phyloP scores from a whole-genome alignment of 805 yeast genomes.

The Starmerella sp. region DNA sequence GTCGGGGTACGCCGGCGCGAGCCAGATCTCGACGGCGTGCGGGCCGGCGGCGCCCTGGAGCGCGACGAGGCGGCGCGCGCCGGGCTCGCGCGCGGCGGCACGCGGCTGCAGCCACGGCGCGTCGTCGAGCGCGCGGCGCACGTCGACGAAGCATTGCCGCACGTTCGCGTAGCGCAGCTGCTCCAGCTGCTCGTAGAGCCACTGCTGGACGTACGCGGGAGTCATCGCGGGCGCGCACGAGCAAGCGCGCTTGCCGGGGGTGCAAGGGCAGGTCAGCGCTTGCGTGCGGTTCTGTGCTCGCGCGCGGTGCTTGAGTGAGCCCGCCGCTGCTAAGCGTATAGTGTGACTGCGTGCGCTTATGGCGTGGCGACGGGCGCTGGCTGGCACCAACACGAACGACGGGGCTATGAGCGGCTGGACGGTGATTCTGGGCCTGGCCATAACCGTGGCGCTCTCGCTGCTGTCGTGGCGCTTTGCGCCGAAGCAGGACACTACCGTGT shows the following conservation, averaged over 20 bases:
- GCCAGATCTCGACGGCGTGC: neutral
- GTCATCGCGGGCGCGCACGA: neutral
- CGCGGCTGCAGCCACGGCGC: conserved; percentile 51
- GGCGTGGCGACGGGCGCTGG: neutral
- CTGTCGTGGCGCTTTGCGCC: conserved; percentile 81
- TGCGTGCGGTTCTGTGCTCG: no score
- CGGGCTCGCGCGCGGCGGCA: conserved; percentile 48
- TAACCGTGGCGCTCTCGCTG: conserved; percentile 48
- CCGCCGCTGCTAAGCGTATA: no score
- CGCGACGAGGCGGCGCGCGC: conserved; percentile 26
- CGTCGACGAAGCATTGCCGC: conserved; percentile 52
- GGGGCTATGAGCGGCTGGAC: conserved; percentile 46
- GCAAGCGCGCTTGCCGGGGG: no score
- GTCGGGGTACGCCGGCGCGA: neutral
- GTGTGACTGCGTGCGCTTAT: neutral
- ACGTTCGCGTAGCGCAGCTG: conserved; percentile 48
- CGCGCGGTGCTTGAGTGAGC: no score
- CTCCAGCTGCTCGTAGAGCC: conserved; percentile 48
- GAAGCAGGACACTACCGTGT: conserved; percentile 50
- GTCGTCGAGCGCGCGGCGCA: conserved; percentile 41
- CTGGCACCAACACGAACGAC: neutral
- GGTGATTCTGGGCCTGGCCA: conserved; percentile 52
- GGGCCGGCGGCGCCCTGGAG: neutral
- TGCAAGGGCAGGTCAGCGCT: no score
- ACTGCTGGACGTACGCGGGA: conserved; percentile 24